Conservation (phyloP, 2,329 filamentous ascomycete species). For the Hymenoscyphus scutula region DNA sequence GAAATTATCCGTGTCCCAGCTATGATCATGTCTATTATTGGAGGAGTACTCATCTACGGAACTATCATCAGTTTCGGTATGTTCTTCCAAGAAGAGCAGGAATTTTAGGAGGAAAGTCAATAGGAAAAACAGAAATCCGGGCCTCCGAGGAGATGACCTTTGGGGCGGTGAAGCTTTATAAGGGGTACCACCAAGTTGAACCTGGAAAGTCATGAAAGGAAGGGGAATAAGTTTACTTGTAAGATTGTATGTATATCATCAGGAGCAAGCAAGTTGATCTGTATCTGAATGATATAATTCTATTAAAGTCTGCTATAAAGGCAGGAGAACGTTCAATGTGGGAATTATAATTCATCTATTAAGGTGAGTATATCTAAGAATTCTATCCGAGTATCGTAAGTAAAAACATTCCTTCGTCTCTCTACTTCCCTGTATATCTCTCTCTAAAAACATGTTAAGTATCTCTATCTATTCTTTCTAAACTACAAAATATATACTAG, state of each 20-base stretch:
- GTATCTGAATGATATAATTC: not conserved
- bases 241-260: constrained; percentile 9
- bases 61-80: constrained; percentile 97
- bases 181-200: not conserved
- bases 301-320: not conserved
- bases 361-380: constrained; percentile 3
- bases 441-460: constrained; percentile 25
- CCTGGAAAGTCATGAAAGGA: not conserved
- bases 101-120: constrained; percentile 62
- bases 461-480: constrained; percentile 8
- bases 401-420: constrained; percentile 9
- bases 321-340: not conserved
- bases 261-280: constrained; percentile 8
- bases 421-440: constrained; percentile 1
- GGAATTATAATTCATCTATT: not conserved
- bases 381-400: constrained; percentile 22
- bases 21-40: constrained; percentile 92
- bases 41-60: constrained; percentile 91
- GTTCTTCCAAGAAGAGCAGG: constrained; percentile 98
- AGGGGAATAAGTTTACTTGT: not conserved
- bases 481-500: not conserved
- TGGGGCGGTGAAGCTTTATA: not conserved
- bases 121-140: not conserved
- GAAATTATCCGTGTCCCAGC: constrained; percentile 78
- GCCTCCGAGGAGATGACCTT: not conserved